Evolutionary conservation across 1,284 basidiomycete genomes (phyloP), one percentile per base, ranked within the genome.

Genomic region (Microbotryum scabiosae): DNA sequence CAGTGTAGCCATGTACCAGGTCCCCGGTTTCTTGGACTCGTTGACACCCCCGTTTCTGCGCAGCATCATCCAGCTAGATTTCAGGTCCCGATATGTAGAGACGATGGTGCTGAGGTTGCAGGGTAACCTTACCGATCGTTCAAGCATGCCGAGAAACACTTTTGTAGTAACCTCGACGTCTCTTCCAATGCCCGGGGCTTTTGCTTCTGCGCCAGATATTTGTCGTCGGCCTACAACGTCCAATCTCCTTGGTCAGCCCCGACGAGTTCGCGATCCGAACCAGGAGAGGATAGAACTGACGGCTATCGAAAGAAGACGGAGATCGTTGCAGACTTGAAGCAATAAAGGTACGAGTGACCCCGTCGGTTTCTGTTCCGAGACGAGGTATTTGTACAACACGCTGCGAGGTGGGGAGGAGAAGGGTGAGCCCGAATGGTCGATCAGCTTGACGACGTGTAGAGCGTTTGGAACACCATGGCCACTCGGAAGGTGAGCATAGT

Each of bases 1-100:
- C 62, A 96, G 78, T 8, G 87, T 87, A 1, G 93, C 92, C n/a
- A 96, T 82, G 70, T 92, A 90, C 76, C 97, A 98, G 0, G 92
- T 84, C 3, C 93, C 94, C 85, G 85, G 50, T 23, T 65, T 65
- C 25, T 62, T 28, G 14, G 52, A 65, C 16, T 50, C 36, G 36
- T 18, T 41, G 12, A 18, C 36, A 41, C 36, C 12, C 36, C 36
- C 36, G 16, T 41, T 41, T 18, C 36, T 41, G 3, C 10, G 7
- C 30, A 10, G 7, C 6, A 9, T 30, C 30, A n/a, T n/a, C n/a
- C n/a, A n/a, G n/a, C n/a, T n/a, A n/a, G n/a, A n/a, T n/a, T n/a
- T n/a, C n/a, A n/a, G n/a, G n/a, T n/a, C n/a, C n/a, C n/a, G n/a
- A n/a, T n/a, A 30, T 30, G 30, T 30, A 9, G 10, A 7, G 30